Percentiles rank a stretch among this genome's conserved stretches.
These are phyloP conservation scores for Boehmeria nivea DNA, from an alignment of 306 rosid genomes.

Conservation along the genomic window DNA sequence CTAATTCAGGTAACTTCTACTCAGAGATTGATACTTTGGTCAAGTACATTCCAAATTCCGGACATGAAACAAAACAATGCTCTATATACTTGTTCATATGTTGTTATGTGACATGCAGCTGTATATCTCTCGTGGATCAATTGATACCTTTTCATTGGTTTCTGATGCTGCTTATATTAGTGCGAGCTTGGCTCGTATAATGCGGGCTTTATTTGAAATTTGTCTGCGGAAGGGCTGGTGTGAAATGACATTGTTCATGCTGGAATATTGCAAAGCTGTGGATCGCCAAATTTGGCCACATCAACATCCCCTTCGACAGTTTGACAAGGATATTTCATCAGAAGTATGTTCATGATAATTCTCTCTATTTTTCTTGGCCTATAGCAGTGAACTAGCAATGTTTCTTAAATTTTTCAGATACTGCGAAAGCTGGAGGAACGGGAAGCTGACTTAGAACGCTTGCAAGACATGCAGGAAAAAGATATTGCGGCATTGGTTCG, in stretches of 20 bases:
- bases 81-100: slow-evolving; percentile 13
- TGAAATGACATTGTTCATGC: slow-evolving; percentile 85
- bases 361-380: slow-evolving; percentile 20
- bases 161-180: slow-evolving; percentile 96
- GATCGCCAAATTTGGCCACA: slow-evolving; percentile 97
- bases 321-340: slow-evolving; percentile 73
- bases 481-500: slow-evolving; percentile 91
- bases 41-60: no score
- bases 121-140: slow-evolving; percentile 87
- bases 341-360: slow-evolving; percentile 52
- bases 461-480: slow-evolving; percentile 86
- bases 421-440: slow-evolving; percentile 81
- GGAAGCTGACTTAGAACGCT: slow-evolving; percentile 76
- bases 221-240: slow-evolving; percentile 92
- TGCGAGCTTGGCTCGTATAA: slow-evolving; percentile 96
- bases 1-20: slow-evolving; percentile 71
- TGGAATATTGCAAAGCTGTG: slow-evolving; percentile 97
- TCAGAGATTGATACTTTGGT: slow-evolving; percentile 7
- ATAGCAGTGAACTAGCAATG: slow-evolving; percentile 5
- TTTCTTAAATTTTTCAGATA: slow-evolving; percentile 42
- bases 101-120: slow-evolving; percentile 49
- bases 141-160: slow-evolving; percentile 76
- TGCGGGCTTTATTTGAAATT: slow-evolving; percentile 90
- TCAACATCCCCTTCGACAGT: slow-evolving; percentile 91
- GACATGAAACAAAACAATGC: slow-evolving; percentile 4